Percentiles rank a stretch among this genome's conserved stretches.
phyloP scores from a whole-genome alignment of 1,139 yeast species.

The Arxiozyma slooffiae region DNA sequence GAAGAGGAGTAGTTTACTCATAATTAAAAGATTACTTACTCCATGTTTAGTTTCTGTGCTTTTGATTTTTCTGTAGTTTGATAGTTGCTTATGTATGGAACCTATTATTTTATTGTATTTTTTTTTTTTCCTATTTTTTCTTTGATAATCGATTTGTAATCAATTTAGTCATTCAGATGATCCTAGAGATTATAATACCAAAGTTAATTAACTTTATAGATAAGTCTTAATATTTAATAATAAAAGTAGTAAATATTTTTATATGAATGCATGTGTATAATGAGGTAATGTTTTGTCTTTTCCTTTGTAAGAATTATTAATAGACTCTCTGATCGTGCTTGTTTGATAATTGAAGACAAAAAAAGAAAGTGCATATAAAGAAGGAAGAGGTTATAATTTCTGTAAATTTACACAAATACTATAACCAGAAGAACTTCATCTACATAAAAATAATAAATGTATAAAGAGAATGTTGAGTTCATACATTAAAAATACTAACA shows the following conservation, averaged over 20 bases:
- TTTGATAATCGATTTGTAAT: constrained; percentile 2
- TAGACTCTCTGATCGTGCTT: neutral
- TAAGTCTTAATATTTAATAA: neutral
- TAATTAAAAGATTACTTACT: constrained; percentile 48
- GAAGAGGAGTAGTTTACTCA: constrained; percentile 39
- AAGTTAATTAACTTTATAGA: neutral
- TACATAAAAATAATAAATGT: neutral
- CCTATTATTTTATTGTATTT: constrained; percentile 46
- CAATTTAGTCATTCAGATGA: neutral
- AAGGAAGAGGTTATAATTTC: neutral
- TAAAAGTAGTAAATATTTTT: too few species aligned
- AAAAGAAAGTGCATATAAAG: neutral
- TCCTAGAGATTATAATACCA: neutral
- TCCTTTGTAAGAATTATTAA: too few species aligned
- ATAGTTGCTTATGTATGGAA: constrained; percentile 89
- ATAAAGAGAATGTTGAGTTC: neutral
- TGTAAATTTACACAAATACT: too few species aligned
- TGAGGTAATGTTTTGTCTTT: neutral
- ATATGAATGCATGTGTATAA: too few species aligned
- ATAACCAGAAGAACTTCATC: neutral
- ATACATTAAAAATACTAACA: neutral
- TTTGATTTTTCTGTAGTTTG: constrained; percentile 55
- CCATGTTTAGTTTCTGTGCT: constrained; percentile 47
- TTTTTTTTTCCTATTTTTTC: neutral
- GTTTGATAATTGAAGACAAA: too few species aligned